Percentiles rank a stretch among this genome's conserved stretches.
These are phyloP conservation scores for Trematosphaeria pertusa DNA, from an alignment of 2,329 filamentous ascomycete genomes.

Conservation along the genomic window DNA sequence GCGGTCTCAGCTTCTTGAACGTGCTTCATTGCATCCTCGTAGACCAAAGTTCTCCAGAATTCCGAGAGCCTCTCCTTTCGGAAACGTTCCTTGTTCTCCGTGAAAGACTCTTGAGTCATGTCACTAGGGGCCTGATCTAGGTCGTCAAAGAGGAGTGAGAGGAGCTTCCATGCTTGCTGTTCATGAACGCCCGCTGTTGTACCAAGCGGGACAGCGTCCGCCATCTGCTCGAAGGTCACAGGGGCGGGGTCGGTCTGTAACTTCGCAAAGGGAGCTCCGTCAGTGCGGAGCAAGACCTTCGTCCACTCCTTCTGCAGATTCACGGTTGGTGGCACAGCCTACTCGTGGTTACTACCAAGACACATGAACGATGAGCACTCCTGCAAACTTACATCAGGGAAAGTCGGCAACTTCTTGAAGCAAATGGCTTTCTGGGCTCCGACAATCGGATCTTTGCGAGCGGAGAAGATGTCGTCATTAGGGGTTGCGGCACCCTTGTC, in stretches of 20 bases:
- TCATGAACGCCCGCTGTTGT: constrained; percentile 62
- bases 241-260: constrained; percentile 57
- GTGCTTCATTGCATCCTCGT: constrained; percentile 47
- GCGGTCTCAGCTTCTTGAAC: constrained; percentile 66
- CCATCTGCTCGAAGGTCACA: constrained; percentile 60
- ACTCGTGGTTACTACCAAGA: constrained; percentile 20
- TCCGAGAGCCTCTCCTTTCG: constrained; percentile 69
- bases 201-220: constrained; percentile 48
- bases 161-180: constrained; percentile 82
- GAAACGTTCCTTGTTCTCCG: constrained; percentile 47
- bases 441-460: constrained; percentile 65
- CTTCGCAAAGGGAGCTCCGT: constrained; percentile 67
- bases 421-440: constrained; percentile 70
- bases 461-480: constrained; percentile 60
- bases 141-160: constrained; percentile 84
- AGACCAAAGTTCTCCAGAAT: constrained; percentile 64
- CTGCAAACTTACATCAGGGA: constrained; percentile 50
- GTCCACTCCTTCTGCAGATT: constrained; percentile 63
- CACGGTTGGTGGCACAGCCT: constrained; percentile 65
- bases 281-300: constrained; percentile 43
- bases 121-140: constrained; percentile 40
- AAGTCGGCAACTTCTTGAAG: constrained; percentile 67
- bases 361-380: no score
- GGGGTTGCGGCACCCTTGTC: constrained; percentile 52
- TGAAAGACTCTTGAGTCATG: constrained; percentile 52